Percentiles rank a stretch among this genome's conserved stretches.
Evolutionary conservation across 1,139 yeast genomes (phyloP).

Genomic region (Hansenula sp.): DNA sequence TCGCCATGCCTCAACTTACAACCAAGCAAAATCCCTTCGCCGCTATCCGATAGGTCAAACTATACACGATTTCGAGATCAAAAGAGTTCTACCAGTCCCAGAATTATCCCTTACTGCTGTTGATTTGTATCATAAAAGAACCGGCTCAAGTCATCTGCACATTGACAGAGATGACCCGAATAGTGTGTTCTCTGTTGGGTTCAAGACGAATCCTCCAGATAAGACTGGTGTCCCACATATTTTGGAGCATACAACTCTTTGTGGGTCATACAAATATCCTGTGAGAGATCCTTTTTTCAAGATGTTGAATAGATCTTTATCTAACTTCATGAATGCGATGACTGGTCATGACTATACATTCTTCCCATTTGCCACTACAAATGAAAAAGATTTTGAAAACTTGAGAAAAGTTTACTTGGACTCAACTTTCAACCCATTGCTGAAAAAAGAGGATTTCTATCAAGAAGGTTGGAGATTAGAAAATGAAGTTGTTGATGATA

Average conservation of each 20-base stretch:
- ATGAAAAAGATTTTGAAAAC: constrained; percentile 73
- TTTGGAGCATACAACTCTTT: constrained; percentile 88
- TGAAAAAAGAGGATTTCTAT: constrained; percentile 74
- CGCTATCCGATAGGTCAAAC: constrained; percentile 63
- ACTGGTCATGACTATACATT: constrained; percentile 95
- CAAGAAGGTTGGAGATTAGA: constrained; percentile 99
- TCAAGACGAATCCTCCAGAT: constrained; percentile 93
- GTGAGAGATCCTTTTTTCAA: constrained; percentile 97
- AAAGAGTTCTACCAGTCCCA: constrained; percentile 66
- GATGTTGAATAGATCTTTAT: constrained; percentile 83
- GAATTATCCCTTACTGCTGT: constrained; percentile 82
- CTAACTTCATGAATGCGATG: constrained; percentile 98
- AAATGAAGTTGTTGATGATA: constrained; percentile 57
- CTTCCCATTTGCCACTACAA: constrained; percentile 95
- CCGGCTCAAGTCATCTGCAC: constrained; percentile 83
- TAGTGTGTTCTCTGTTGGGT: constrained; percentile 85
- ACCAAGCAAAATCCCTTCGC: constrained; percentile 26
- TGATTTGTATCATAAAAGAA: constrained; percentile 56
- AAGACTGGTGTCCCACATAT: constrained; percentile 95
- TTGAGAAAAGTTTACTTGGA: constrained; percentile 87
- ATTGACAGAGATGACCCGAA: constrained; percentile 78
- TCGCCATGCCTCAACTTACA: constrained; percentile 21
- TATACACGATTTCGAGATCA: constrained; percentile 61
- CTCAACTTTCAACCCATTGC: constrained; percentile 78
- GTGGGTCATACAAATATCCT: constrained; percentile 89